A percentile compares a stretch with the other conserved stretches of the same genome.
Conservation (phyloP, 2,329 filamentous ascomycete genomes). For the Botryotinia narcissicola region DNA sequence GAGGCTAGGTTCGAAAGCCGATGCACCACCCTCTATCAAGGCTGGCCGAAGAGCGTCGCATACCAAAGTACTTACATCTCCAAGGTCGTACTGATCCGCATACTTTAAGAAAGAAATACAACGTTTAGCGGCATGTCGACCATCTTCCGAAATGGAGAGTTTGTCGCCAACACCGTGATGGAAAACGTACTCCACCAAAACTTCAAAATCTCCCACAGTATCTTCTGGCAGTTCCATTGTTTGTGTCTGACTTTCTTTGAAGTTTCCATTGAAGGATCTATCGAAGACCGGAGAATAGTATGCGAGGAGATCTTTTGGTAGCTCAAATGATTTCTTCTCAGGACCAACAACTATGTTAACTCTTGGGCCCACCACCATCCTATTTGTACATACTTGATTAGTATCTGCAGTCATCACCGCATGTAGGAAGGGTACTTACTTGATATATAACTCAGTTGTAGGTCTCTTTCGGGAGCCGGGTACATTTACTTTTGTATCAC, state of each 20-base stretch:
- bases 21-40: neutral
- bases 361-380: slow-evolving; percentile 11
- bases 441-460: neutral
- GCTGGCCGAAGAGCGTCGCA: neutral
- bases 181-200: neutral
- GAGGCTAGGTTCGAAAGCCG: neutral
- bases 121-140: neutral
- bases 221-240: slow-evolving; percentile 18
- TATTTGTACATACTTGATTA: neutral
- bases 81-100: neutral
- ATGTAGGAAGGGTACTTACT: neutral
- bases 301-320: slow-evolving; percentile 24
- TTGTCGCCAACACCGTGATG: neutral
- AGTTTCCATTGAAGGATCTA: slow-evolving; percentile 23
- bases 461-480: neutral
- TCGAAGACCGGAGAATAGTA: slow-evolving; percentile 26
- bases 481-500: neutral
- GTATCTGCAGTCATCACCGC: neutral
- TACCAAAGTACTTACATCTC: neutral
- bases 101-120: neutral
- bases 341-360: slow-evolving; percentile 23
- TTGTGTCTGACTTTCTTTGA: slow-evolving; percentile 21
- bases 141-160: neutral
- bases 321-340: slow-evolving; percentile 21
- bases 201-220: neutral